These are phyloP conservation scores for Sapria himalayana DNA, from an alignment of 345 rosid species.

Conservation along the genomic window DNA sequence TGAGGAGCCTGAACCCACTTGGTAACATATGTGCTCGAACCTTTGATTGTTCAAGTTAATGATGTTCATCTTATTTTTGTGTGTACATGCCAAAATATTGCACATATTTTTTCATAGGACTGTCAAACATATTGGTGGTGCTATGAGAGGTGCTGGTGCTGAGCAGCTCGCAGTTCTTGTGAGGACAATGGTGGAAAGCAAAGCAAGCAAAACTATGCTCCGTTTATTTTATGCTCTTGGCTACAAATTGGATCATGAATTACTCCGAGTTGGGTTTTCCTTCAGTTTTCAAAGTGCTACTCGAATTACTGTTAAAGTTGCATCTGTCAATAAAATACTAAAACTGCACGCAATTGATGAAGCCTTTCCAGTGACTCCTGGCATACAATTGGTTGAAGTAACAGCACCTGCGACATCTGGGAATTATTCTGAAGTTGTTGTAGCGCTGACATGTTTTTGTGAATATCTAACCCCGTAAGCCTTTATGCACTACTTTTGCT, in stretches of 20 bases:
- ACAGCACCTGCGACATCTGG: constrained; percentile 83
- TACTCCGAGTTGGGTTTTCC: constrained; percentile 72
- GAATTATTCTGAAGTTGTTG: constrained; percentile 59
- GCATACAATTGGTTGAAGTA: constrained; percentile 93
- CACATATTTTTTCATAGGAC: constrained; percentile 24
- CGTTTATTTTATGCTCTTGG: constrained; percentile 62
- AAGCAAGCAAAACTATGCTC: constrained; percentile 86
- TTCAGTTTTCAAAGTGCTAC: constrained; percentile 71
- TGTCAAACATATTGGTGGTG: constrained; percentile 80
- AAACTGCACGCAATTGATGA: constrained; percentile 76
- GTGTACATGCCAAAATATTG: not conserved
- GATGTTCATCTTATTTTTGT: not conserved
- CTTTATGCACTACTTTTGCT: too few species aligned
- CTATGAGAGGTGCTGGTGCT: constrained; percentile 82
- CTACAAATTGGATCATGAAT: constrained; percentile 82
- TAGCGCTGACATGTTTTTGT: constrained; percentile 69
- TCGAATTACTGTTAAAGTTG: constrained; percentile 53
- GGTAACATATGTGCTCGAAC: constrained; percentile 19
- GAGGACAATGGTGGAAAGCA: constrained; percentile 68
- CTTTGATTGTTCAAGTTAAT: constrained; percentile 1
- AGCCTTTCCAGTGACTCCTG: constrained; percentile 79
- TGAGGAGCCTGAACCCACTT: constrained; percentile 64
- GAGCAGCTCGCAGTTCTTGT: constrained; percentile 80
- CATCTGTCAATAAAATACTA: constrained; percentile 67
- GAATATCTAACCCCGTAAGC: constrained; percentile 95